Conservation (phyloP, 352 stramenopile genomes). For the Pythium chondricola region DNA sequence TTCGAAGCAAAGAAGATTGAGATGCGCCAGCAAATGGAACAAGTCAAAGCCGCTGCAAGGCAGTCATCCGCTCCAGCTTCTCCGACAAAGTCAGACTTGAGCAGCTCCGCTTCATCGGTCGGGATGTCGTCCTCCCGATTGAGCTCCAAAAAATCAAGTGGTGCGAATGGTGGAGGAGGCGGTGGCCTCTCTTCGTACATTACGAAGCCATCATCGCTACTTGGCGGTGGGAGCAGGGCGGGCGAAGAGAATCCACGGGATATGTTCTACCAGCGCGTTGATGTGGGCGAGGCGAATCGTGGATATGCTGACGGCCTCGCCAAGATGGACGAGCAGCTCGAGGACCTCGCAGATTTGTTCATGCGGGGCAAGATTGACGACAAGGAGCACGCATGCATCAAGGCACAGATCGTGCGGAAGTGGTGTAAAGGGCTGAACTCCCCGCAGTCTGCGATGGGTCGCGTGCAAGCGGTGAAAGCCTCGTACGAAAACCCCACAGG, state of each 20-base stretch:
- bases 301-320: constrained; percentile 55
- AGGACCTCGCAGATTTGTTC: constrained; percentile 66
- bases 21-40: constrained; percentile 76
- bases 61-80: constrained; percentile 35
- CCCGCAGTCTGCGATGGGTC: constrained; percentile 68
- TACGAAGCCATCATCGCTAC: constrained; percentile 45
- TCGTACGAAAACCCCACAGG: too few relatives aligned
- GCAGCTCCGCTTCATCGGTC: constrained; percentile 35
- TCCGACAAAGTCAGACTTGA: constrained; percentile 42
- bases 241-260: constrained; percentile 24
- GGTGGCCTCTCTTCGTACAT: constrained; percentile 51
- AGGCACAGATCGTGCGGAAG: constrained; percentile 73
- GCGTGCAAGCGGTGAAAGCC: constrained; percentile 58
- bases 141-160: constrained; percentile 13
- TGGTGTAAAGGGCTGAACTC: constrained; percentile 80
- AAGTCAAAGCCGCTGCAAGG: constrained; percentile 17
- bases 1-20: constrained; percentile 84
- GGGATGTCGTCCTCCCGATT: constrained; percentile 10
- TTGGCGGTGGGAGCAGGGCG: constrained; percentile 25
- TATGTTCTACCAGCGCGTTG: constrained; percentile 63
- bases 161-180: constrained; percentile 4
- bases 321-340: constrained; percentile 80
- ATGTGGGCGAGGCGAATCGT: constrained; percentile 62
- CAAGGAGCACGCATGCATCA: constrained; percentile 82
- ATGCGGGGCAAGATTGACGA: constrained; percentile 76